Conservation (phyloP, 2,329 filamentous ascomycete species). For the Alternaria sp. region DNA sequence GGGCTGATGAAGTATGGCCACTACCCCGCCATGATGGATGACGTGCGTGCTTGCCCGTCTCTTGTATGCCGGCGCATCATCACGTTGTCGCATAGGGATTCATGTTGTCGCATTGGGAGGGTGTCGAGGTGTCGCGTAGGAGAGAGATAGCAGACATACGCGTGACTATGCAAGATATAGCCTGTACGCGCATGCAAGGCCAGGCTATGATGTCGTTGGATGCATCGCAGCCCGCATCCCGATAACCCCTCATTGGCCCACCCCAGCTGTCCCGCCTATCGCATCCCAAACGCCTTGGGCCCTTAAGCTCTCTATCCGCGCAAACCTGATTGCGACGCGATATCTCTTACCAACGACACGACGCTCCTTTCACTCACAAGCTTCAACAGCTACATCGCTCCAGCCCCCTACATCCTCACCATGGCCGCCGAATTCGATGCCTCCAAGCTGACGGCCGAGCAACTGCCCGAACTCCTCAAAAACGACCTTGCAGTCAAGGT, state of each 20-base stretch:
- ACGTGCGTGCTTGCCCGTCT: conserved; percentile 8
- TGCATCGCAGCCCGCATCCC: conserved; percentile 14
- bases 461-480: conserved; percentile 70
- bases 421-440: conserved; percentile 24
- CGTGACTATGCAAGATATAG: conserved; percentile 16
- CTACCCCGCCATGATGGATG: conserved; percentile 30
- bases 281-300: conserved; percentile 5
- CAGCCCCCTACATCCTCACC: background rate
- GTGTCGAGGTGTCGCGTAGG: conserved; percentile 8
- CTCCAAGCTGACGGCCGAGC: conserved; percentile 64
- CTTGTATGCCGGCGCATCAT: conserved; percentile 15
- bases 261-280: conserved; percentile 27
- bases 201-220: conserved; percentile 21
- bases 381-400: background rate
- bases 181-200: conserved; percentile 2
- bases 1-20: background rate
- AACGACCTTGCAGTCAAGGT: conserved; percentile 83
- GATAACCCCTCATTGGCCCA: conserved; percentile 38
- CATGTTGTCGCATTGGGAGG: conserved; percentile 5
- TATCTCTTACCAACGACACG: background rate
- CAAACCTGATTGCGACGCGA: conserved; percentile 15
- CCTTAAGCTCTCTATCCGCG: conserved; percentile 3
- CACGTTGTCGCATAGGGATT: conserved; percentile 23
- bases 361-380: background rate
- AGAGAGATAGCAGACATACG: conserved; percentile 7